A percentile compares a stretch with the other conserved stretches of the same genome.
Evolutionary conservation across 2,329 filamentous ascomycete species (phyloP).

Genomic region (Aspergillus aculeatinus): DNA sequence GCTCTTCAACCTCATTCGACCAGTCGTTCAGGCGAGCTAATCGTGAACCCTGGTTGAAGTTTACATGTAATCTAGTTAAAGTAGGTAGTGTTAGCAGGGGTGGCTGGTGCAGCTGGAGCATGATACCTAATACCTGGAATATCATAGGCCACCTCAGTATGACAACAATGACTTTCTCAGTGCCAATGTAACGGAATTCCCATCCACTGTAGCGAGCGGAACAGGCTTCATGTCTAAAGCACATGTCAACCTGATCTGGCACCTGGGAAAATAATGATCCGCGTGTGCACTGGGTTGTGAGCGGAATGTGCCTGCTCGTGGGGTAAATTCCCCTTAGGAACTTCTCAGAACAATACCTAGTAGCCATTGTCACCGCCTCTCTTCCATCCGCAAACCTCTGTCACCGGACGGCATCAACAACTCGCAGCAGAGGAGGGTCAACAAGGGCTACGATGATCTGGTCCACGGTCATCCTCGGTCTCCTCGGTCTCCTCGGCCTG

Average conservation of each 20-base stretch:
- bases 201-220: neutral
- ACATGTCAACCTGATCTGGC: neutral
- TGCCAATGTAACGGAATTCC: neutral
- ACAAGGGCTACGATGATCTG: conserved; percentile 6
- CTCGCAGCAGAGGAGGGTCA: neutral
- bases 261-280: neutral
- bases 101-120: neutral
- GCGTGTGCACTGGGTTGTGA: neutral
- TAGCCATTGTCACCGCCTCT: too few relatives aligned
- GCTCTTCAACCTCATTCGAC: neutral
- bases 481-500: conserved; percentile 7
- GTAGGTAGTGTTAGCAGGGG: too few relatives aligned
- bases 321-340: neutral
- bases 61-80: neutral
- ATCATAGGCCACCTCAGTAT: neutral
- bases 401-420: neutral
- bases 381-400: too few relatives aligned
- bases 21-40: neutral
- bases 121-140: neutral
- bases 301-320: neutral
- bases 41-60: neutral
- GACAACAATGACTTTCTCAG: neutral
- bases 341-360: too few relatives aligned
- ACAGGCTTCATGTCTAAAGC: neutral
- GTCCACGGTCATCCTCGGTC: conserved; percentile 4